phyloP scores from a whole-genome alignment of 2,329 filamentous ascomycete genomes.

The Aureobasidium sp. region DNA sequence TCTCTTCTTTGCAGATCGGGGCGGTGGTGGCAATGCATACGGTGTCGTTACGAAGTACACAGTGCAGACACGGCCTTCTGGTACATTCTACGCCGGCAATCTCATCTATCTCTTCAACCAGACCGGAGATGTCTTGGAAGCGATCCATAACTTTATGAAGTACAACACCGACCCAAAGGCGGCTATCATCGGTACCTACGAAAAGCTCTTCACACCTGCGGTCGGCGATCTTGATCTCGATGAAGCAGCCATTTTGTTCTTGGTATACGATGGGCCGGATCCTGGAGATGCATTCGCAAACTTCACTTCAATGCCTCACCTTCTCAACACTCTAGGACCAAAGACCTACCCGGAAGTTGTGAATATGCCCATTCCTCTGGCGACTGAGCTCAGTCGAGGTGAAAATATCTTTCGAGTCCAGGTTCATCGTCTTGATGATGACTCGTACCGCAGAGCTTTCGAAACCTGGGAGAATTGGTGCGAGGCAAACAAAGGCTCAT shows the following conservation, averaged over 20 bases:
- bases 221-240: conserved; percentile 27
- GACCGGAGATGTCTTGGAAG: conserved; percentile 25
- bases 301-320: conserved; percentile 29
- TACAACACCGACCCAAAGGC: conserved; percentile 33
- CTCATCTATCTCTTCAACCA: conserved; percentile 21
- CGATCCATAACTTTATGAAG: conserved; percentile 27
- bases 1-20: conserved; percentile 48
- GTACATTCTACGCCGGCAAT: conserved; percentile 14
- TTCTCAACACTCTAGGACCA: conserved; percentile 26
- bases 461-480: conserved; percentile 28
- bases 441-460: conserved; percentile 23
- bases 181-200: conserved; percentile 30
- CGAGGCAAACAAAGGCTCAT: conserved; percentile 28
- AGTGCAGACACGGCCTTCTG: not conserved
- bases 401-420: conserved; percentile 32
- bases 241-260: conserved; percentile 30
- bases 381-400: conserved; percentile 27
- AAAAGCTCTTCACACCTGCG: conserved; percentile 27
- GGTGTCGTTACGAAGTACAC: conserved; percentile 22
- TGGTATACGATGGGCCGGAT: conserved; percentile 32
- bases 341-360: conserved; percentile 30
- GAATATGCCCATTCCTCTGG: conserved; percentile 30
- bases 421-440: conserved; percentile 24
- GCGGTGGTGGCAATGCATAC: conserved; percentile 44
- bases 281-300: conserved; percentile 29